Evolutionary conservation across 1,284 basidiomycete genomes (phyloP), one percentile per base, ranked within the genome.

Genomic region (Malassezia pachydermatis): DNA sequence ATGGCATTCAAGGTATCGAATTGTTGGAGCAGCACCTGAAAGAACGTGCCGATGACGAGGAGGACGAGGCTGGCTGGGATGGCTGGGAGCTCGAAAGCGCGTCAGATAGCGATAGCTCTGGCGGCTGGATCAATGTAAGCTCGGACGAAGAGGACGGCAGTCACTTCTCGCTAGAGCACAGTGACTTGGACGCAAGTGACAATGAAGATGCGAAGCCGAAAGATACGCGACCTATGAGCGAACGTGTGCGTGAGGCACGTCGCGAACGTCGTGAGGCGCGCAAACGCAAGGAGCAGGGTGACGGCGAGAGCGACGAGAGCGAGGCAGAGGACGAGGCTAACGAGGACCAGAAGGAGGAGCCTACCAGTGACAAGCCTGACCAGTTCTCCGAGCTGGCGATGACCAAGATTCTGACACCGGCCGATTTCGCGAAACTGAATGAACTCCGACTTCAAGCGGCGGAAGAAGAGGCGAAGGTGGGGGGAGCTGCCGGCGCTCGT

Each of bases 361-460:
- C 58, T n/a, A 40, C 54, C 2, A 49, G 45, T 3, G 51, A 42
- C 3, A 51, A 56, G 34, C 57, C 56, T 33, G 41, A 55, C 1
- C 38, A 48, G 33, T 56, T 70, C 39, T 67, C 70, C 7, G 60
- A 58, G 32, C 63, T 74, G 14, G 86, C 84, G 4, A 87, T 83
- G 1, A 84, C 83, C 23, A 88, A 90, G 87, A 98, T 99, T 65
- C 80, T 98, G 28, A 98, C 94, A 0, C 94, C 94, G 0, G 90
- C 90, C 23, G 92, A 99, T 74, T 98, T 96, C 72, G 86, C 86
- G 0, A 76, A 95, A 42, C 79, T 98, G 48, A 87, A 88, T 63
- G 87, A 95, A 63, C 80, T 98, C 8, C 83, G 84, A 7, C 78
- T 88, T 49, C 56, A 59, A 2, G 85, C 84, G 0, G 86, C 86